Percentiles rank a stretch among this genome's conserved stretches.
phyloP scores from a whole-genome alignment of 352 stramenopile species.

The Aphanomyces astaci region DNA sequence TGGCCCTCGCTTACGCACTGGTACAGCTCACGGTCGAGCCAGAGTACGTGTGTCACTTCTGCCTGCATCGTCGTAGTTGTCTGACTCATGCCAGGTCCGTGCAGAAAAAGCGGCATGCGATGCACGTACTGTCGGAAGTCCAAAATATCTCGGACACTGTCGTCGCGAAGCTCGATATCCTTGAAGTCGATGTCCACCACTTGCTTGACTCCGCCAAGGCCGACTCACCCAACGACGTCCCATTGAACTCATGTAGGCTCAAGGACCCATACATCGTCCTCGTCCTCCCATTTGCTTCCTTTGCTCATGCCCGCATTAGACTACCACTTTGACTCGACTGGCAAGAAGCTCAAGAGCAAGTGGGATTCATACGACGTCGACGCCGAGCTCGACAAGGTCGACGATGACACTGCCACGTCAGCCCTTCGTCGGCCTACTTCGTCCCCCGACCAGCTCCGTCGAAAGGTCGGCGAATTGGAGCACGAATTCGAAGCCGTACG shows the following conservation, averaged over 20 bases:
- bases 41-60: background rate
- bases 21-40: constrained; percentile 8
- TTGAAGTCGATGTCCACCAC: constrained; percentile 35
- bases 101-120: constrained; percentile 35
- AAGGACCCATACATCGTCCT: background rate
- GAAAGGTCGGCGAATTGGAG: constrained; percentile 9
- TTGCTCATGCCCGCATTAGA: no score
- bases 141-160: constrained; percentile 65
- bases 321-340: constrained; percentile 79
- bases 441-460: background rate
- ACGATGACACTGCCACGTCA: constrained; percentile 34
- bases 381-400: constrained; percentile 58
- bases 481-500: constrained; percentile 21
- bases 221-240: constrained; percentile 23
- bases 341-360: constrained; percentile 83
- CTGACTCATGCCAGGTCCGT: constrained; percentile 30
- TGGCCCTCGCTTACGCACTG: background rate
- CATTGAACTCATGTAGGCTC: constrained; percentile 59
- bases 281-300: no score
- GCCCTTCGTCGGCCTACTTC: background rate
- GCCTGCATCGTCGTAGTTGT: background rate
- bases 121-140: constrained; percentile 65
- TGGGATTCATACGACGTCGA: constrained; percentile 78
- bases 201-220: constrained; percentile 20
- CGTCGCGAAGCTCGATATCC: constrained; percentile 46